These are phyloP conservation scores for Penicillium sp. DNA, from an alignment of 2,329 filamentous ascomycete genomes.

Conservation along the genomic window DNA sequence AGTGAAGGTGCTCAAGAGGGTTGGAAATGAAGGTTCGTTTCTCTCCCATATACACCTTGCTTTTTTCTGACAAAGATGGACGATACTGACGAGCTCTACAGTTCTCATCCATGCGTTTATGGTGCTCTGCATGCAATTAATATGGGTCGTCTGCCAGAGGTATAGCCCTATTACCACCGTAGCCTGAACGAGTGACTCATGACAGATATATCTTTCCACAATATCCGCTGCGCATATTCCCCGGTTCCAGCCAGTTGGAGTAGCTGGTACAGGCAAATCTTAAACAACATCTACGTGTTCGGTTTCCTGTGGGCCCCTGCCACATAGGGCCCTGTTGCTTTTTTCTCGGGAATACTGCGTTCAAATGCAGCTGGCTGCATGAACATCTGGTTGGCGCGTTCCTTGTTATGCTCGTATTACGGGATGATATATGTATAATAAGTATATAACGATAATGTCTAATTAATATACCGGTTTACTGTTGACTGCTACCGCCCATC, in stretches of 20 bases:
- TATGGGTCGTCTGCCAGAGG: constrained; percentile 23
- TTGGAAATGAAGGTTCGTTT: constrained; percentile 38
- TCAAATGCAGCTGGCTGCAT: constrained; percentile 8
- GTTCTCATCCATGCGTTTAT: constrained; percentile 25
- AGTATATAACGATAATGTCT: neutral
- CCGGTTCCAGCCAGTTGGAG: neutral
- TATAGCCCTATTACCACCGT: neutral
- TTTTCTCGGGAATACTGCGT: neutral
- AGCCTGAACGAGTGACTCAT: neutral
- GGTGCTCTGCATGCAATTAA: constrained; percentile 20
- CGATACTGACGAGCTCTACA: constrained; percentile 2
- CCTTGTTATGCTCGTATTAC: neutral
- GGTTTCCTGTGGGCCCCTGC: neutral
- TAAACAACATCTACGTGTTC: neutral
- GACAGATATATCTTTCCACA: constrained; percentile 1
- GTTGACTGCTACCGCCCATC: neutral
- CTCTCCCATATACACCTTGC: neutral
- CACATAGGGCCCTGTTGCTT: neutral
- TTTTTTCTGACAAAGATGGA: neutral
- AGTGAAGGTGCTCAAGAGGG: constrained; percentile 21
- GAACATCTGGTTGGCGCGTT: neutral
- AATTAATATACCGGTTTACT: neutral
- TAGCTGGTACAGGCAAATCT: neutral
- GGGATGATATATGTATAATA: neutral
- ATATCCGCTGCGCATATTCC: neutral